Base-by-base conservation (phyloP, 2,329 filamentous ascomycete genomes). In the Colletotrichum musicola region DNA sequence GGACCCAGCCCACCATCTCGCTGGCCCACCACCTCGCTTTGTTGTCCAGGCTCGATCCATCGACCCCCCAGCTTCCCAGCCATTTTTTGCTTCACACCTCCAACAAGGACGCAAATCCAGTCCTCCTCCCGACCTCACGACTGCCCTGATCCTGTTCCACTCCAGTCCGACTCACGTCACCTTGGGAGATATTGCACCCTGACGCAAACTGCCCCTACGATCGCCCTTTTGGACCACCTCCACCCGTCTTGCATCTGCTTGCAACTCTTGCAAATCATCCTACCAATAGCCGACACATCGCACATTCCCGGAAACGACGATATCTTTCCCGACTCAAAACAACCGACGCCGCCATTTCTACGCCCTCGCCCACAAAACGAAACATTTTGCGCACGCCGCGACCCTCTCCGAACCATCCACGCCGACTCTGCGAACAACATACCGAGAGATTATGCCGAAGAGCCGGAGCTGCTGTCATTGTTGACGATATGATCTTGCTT, bases 401-500 rank as follows among this genome's bases (percentile, higher is more conserved):
- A 62, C 38, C 13, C 35, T 54, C 53, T 10, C 38, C 64, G 38
- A 50, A n/a, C 30, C 47, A 54, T 50, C 59, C 16, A 22, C 40
- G 18, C 61, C 61, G 30, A 46, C 60, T 69, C 30, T 60, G 38
- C 68, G 56, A 64, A 46, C 30, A 56, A 22, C 16, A 25, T 27
- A 22, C 50, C 58, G 30, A 59, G 30, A 53, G 58, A 72, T 53
- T 66, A 74, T 77, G 72, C 50, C 54, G 63, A 69, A 46, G 60
- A 59, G 65, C 64, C 54, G 40, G 47, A 54, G 44, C 40, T 61
- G 59, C 49, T 69, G 54, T 58, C 66, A 44, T 63, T 72, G 65
- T 69, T 72, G 71, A 72, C 68, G 70, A 73, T 69, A 73, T 73
- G 71, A 69, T 71, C 71, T 72, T 68, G 62, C 62, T 68, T 66